phyloP scores from a whole-genome alignment of 2,329 filamentous ascomycete genomes.

The Raffaelea ambrosiae region DNA sequence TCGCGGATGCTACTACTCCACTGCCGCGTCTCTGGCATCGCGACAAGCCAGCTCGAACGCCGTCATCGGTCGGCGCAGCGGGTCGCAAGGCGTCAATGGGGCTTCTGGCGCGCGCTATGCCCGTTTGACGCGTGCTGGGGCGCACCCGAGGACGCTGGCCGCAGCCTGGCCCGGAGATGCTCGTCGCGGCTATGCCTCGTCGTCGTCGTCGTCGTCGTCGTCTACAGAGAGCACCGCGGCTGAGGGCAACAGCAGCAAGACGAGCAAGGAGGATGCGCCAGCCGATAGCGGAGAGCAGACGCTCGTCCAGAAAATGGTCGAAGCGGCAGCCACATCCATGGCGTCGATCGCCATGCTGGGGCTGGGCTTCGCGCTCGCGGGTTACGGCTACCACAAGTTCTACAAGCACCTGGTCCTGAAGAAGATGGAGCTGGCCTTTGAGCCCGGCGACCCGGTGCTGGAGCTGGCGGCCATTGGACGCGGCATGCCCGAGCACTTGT shows the following conservation, averaged over 20 bases:
- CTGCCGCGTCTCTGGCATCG: no score
- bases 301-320: constrained; percentile 55
- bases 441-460: constrained; percentile 82
- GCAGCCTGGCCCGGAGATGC: no score
- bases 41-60: no score
- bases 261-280: neutral
- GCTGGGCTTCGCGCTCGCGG: constrained; percentile 54
- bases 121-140: no score
- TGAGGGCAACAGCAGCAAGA: neutral
- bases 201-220: neutral
- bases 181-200: neutral
- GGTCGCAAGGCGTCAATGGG: no score
- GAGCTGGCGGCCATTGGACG: constrained; percentile 65
- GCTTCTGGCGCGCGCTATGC: no score
- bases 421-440: constrained; percentile 90
- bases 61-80: no score
- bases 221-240: neutral
- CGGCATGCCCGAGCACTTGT: constrained; percentile 33
- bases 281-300: constrained; percentile 17
- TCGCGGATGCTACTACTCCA: no score
- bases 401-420: constrained; percentile 88
- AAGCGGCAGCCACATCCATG: constrained; percentile 66
- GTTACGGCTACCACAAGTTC: constrained; percentile 68
- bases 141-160: no score
- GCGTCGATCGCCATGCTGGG: constrained; percentile 67